Base-by-base conservation (phyloP, 1,139 yeast species). In the Candida smagusa region DNA sequence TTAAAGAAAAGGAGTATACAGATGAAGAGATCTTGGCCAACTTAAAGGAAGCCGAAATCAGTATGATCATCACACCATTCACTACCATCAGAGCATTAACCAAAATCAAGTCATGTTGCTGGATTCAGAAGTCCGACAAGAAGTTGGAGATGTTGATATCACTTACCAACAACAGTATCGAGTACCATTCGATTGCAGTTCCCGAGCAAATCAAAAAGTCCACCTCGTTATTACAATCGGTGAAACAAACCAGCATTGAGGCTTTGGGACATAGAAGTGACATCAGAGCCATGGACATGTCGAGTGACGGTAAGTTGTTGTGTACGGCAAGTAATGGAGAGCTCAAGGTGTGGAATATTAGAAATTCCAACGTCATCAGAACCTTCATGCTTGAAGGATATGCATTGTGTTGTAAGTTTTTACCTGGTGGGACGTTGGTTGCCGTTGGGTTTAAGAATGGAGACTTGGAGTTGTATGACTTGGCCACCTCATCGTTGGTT, bases 381-480 rank as follows among this genome's bases (percentile, higher is more conserved):
- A 84, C 95, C 0, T 84, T 92, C 54, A 50, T 46, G 9, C 55
- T 68, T 36, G 89, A 84, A 28, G 97, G 97, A 2, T 89, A 90
- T 56, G 88, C 95, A 1, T 69, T 92, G 36, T 77, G 90, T 45
- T 75, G 88, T 44, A 77, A 80, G 51, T 89, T 94, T 52, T 68
- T 94, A 40, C 97, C 97, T 0, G 97, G 97, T 47, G 96, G 95
- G 38, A 73, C 90, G 1, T 68, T 92, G 44, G 80, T 90, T 28
- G 87, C 86, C 11, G 79, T 87, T n/a, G 97, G 97, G 30, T 89
- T 92, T 40, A 89, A 90, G 58, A 78, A 79, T 45, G 99, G 99
- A 36, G 80, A 79, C 41, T 63, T 92, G 42, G 94, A 87, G 53
- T 68, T 92, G 35, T 87, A 84, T 55, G 98, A 94, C 58, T 77